Evolutionary conservation across 345 rosid genomes (phyloP).

Genomic region (Linum tenue): DNA sequence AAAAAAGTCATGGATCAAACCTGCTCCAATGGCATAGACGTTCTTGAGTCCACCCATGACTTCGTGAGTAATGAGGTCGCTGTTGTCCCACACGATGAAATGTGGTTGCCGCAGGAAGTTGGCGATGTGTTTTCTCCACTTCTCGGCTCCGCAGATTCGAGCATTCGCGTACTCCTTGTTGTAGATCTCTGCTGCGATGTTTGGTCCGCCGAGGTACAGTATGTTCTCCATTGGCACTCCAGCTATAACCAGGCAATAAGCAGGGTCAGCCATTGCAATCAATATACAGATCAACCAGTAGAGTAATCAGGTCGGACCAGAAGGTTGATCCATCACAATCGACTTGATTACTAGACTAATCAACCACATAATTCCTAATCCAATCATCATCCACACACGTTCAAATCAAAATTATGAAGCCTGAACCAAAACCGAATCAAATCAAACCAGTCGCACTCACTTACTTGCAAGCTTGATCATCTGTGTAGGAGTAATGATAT

Average conservation of each 20-base stretch:
- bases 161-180: slow-evolving; percentile 95
- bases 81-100: slow-evolving; percentile 92
- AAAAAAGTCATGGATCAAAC: slow-evolving; percentile 16
- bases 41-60: slow-evolving; percentile 99
- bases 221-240: slow-evolving; percentile 71
- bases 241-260: slow-evolving; percentile 34
- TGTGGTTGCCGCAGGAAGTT: slow-evolving; percentile 86
- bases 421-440: not conserved
- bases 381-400: not conserved
- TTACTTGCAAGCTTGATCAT: slow-evolving; percentile 88
- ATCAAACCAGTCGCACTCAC: slow-evolving; percentile 2
- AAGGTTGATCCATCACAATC: not conserved
- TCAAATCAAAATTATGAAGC: not conserved
- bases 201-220: slow-evolving; percentile 94
- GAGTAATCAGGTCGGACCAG: not conserved
- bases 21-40: slow-evolving; percentile 99
- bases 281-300: not conserved
- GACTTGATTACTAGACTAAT: not conserved
- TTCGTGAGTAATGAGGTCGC: slow-evolving; percentile 96
- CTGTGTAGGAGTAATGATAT: slow-evolving; percentile 81
- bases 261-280: not conserved
- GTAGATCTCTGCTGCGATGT: slow-evolving; percentile 93
- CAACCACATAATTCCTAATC: not conserved
- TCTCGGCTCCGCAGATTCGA: slow-evolving; percentile 85
- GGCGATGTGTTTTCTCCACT: slow-evolving; percentile 89